Conservation (phyloP, 2,329 filamentous ascomycete genomes). For the Fusarium robinianum region DNA sequence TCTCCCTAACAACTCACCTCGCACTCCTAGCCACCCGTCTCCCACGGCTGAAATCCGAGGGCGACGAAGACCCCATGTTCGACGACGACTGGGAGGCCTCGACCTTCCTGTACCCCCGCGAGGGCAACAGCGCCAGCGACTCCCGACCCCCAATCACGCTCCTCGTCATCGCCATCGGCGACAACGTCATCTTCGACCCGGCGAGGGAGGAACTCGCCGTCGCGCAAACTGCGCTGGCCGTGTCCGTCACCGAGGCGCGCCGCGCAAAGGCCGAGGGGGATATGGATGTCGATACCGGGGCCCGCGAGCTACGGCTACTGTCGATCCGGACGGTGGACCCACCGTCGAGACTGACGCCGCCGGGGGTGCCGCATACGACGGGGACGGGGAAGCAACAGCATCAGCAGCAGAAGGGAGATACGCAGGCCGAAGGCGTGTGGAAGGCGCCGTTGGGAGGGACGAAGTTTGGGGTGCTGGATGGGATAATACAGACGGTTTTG, state of each 20-base stretch:
- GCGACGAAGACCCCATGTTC: constrained; percentile 95
- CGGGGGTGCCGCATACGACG: constrained; percentile 68
- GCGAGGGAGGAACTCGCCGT: constrained; percentile 90
- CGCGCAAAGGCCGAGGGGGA: constrained; percentile 32
- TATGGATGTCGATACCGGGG: constrained; percentile 49
- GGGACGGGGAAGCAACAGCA: constrained; percentile 41
- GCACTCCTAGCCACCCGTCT: constrained; percentile 87
- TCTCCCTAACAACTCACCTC: constrained; percentile 91
- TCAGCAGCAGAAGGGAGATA: constrained; percentile 48
- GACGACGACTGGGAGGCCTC: constrained; percentile 96
- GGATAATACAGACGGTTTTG: constrained; percentile 77
- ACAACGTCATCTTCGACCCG: constrained; percentile 94
- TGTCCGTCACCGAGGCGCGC: constrained; percentile 69
- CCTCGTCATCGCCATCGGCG: constrained; percentile 82
- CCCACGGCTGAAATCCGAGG: constrained; percentile 82
- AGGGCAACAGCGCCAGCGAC: constrained; percentile 36
- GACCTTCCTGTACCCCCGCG: constrained; percentile 72
- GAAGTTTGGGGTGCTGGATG: constrained; percentile 71
- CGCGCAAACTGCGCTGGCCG: constrained; percentile 84
- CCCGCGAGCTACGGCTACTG: constrained; percentile 61
- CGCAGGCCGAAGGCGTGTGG: constrained; percentile 77
- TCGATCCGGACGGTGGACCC: constrained; percentile 76
- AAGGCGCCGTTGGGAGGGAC: constrained; percentile 82
- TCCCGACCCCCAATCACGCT: constrained; percentile 82
- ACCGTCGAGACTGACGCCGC: constrained; percentile 72